Percentiles rank a stretch among this genome's conserved stretches.
Evolutionary conservation across 176 grass and related monocot species (phyloP).

Genomic region (Microstegium vimineum): DNA sequence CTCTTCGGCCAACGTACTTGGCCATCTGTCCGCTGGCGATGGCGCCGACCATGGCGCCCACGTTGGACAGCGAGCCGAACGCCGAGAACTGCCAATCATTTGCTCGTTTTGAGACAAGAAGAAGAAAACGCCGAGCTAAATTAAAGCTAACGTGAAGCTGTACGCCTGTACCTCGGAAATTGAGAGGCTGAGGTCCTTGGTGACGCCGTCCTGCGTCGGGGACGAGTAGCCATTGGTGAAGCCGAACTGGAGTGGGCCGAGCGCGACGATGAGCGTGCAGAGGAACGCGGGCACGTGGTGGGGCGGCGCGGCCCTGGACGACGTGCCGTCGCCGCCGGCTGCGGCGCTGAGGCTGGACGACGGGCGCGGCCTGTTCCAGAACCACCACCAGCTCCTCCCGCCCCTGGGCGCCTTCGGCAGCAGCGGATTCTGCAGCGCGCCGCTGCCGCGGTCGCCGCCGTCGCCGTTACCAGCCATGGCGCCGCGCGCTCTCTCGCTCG

Average conservation of each 20-base stretch:
- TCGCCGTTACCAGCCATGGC: conserved; percentile 12
- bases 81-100: no score
- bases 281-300: conserved; percentile 71
- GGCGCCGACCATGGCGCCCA: no score
- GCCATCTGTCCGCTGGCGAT: no score
- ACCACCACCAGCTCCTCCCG: conserved; percentile 87
- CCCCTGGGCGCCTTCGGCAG: conserved; percentile 56
- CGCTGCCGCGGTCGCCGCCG: conserved; percentile 46
- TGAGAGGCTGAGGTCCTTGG: conserved; percentile 67
- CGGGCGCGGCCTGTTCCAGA: conserved; percentile 66
- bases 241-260: conserved; percentile 93
- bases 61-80: no score
- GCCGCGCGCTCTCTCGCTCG: background rate
- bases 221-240: conserved; percentile 89
- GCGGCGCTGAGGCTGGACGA: conserved; percentile 47
- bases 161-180: conserved; percentile 75
- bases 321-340: no score
- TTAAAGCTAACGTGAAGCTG: no score
- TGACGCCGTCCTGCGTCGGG: conserved; percentile 71
- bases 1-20: no score
- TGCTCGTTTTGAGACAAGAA: no score
- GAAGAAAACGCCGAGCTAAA: no score
- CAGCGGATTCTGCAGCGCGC: conserved; percentile 51
- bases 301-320: conserved; percentile 54
- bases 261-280: conserved; percentile 88